Percentiles rank a stretch among this genome's conserved stretches.
These are phyloP conservation scores for Pilasporangium apinafurcum DNA, from an alignment of 352 stramenopile species.

Conservation along the genomic window DNA sequence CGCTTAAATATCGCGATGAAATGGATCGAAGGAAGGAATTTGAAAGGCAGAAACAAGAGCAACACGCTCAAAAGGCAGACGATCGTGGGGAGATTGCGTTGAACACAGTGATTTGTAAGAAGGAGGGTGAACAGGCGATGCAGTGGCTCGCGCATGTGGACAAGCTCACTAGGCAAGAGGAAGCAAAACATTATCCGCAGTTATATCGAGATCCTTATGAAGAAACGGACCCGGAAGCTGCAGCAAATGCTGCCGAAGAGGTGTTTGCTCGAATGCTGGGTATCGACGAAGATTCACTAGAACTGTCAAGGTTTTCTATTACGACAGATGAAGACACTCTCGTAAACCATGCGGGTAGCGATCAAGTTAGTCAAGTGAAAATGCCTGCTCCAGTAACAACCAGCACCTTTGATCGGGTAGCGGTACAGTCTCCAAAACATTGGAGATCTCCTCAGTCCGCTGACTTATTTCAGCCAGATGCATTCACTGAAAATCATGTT, in stretches of 20 bases:
- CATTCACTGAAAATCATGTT: too few relatives aligned
- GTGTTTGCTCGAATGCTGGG: slow-evolving; percentile 42
- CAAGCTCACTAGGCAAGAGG: slow-evolving; percentile 20
- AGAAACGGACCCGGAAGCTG: slow-evolving; percentile 1
- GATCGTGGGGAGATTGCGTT: slow-evolving; percentile 30
- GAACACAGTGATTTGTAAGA: slow-evolving; percentile 17
- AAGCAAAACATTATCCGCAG: slow-evolving; percentile 6
- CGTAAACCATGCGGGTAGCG: background rate
- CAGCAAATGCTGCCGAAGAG: slow-evolving; percentile 12
- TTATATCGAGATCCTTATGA: slow-evolving; percentile 4
- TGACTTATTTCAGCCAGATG: slow-evolving; percentile 4
- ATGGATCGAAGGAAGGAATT: slow-evolving; percentile 34
- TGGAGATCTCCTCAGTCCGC: too few relatives aligned
- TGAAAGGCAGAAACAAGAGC: slow-evolving; percentile 19
- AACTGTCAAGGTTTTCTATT: slow-evolving; percentile 30
- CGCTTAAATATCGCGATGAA: slow-evolving; percentile 26
- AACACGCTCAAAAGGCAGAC: slow-evolving; percentile 22
- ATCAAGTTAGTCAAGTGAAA: too few relatives aligned
- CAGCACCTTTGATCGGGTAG: too few relatives aligned
- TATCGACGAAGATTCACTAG: slow-evolving; percentile 21
- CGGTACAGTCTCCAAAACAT: too few relatives aligned
- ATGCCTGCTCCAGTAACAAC: too few relatives aligned
- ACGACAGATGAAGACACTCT: slow-evolving; percentile 17
- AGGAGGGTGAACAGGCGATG: slow-evolving; percentile 34
- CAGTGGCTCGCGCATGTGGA: slow-evolving; percentile 53